These are phyloP conservation scores for Stemphylium beticola DNA, from an alignment of 2,329 filamentous ascomycete genomes.

Conservation along the genomic window DNA sequence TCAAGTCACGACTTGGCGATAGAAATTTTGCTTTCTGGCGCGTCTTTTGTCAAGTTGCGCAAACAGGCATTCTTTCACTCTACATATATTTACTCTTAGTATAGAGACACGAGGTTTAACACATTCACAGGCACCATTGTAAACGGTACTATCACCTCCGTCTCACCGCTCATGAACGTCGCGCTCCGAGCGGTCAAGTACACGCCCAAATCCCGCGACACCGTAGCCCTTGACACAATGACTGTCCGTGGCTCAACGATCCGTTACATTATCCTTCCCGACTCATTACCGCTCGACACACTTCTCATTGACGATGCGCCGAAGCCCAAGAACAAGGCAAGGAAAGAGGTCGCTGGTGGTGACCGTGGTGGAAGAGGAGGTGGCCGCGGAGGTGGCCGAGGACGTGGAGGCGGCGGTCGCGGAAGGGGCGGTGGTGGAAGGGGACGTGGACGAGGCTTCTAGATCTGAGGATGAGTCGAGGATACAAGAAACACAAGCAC, in stretches of 20 bases:
- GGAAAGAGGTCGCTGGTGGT: conserved; percentile 75
- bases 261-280: conserved; percentile 94
- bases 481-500: conserved; percentile 4
- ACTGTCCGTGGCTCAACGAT: conserved; percentile 96
- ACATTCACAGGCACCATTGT: conserved; percentile 78
- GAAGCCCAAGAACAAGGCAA: conserved; percentile 99
- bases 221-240: conserved; percentile 90
- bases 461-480: conserved; percentile 6
- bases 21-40: not conserved
- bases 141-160: conserved; percentile 94
- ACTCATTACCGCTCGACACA: conserved; percentile 93
- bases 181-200: conserved; percentile 95
- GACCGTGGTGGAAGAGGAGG: conserved; percentile 51
- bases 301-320: conserved; percentile 94
- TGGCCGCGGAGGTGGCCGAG: conserved; percentile 48
- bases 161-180: conserved; percentile 99
- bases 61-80: not conserved
- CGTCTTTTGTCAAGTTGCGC: conserved; percentile 3
- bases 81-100: not conserved
- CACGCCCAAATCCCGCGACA: conserved; percentile 86
- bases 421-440: conserved; percentile 49
- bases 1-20: not conserved
- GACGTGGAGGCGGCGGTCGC: conserved; percentile 49
- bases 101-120: conserved; percentile 2
- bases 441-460: conserved; percentile 49